phyloP scores from a whole-genome alignment of 106 monocot genomes.

The Dioscorea dumetorum region DNA sequence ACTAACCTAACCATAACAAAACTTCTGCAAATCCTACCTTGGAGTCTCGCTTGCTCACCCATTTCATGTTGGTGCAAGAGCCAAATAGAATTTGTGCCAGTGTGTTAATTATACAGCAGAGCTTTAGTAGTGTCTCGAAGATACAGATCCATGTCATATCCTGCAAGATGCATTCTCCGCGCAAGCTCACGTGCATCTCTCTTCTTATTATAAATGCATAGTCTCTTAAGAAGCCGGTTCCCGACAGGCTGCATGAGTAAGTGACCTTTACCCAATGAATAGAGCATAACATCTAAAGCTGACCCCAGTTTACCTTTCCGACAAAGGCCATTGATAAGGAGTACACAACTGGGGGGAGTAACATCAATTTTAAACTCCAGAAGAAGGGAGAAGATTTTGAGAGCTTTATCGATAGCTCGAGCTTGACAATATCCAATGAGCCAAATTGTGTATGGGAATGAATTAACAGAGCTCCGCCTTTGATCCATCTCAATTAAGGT shows the following conservation, averaged over 20 bases:
- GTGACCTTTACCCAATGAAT: conserved; percentile 55
- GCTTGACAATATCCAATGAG: conserved; percentile 62
- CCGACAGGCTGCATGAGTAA: conserved; percentile 38
- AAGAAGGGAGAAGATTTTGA: conserved; percentile 48
- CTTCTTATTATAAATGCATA: conserved; percentile 35
- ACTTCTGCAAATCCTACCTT: no score
- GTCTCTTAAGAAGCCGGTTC: conserved; percentile 54
- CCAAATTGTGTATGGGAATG: conserved; percentile 74
- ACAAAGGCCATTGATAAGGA: conserved; percentile 58
- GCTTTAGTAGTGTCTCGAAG: conserved; percentile 37
- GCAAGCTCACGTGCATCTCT: conserved; percentile 42
- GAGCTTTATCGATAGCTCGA: conserved; percentile 38
- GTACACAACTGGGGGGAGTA: conserved; percentile 41
- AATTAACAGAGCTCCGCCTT: conserved; percentile 5
- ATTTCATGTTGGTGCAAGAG: no score
- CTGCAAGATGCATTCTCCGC: conserved; percentile 43
- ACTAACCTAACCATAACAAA: no score
- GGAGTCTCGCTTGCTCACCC: no score
- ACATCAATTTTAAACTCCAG: conserved; percentile 32
- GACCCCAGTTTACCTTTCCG: conserved; percentile 24
- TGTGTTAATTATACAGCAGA: conserved; percentile 12
- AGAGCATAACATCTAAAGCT: conserved; percentile 60
- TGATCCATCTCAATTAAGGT: conserved; percentile 46
- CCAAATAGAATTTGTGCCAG: no score
- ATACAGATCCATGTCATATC: conserved; percentile 65